A percentile compares a stretch with the other conserved stretches of the same genome.
Evolutionary conservation across 31 red algal species (phyloP).

Genomic region (Odonthalia washingtoniensis): DNA sequence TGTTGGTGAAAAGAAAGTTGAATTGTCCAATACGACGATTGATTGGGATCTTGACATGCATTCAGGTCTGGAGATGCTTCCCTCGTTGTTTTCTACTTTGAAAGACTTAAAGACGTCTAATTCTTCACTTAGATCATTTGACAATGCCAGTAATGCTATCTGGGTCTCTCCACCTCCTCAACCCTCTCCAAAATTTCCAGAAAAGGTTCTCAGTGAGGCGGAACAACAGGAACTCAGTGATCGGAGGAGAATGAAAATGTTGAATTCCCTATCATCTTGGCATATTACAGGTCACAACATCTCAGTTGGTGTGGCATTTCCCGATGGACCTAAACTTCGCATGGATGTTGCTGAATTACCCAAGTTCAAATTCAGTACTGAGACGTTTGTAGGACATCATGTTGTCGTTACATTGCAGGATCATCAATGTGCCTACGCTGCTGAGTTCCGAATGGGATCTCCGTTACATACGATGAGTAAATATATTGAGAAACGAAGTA

Average conservation of each 20-base stretch:
- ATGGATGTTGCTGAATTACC: slow-evolving; percentile 52
- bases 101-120: slow-evolving; percentile 23
- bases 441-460: slow-evolving; percentile 50
- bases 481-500: slow-evolving; percentile 43
- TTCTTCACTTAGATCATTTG: background rate
- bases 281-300: slow-evolving; percentile 50
- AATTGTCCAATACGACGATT: slow-evolving; percentile 37
- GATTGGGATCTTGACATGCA: slow-evolving; percentile 79
- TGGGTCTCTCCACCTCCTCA: background rate
- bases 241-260: slow-evolving; percentile 17
- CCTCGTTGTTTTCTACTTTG: slow-evolving; percentile 50
- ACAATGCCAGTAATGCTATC: slow-evolving; percentile 10
- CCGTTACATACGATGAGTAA: slow-evolving; percentile 61
- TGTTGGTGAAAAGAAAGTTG: slow-evolving; percentile 44
- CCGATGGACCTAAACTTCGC: slow-evolving; percentile 68
- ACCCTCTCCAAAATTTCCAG: background rate
- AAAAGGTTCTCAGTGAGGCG: background rate
- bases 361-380: slow-evolving; percentile 35
- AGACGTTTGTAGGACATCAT: slow-evolving; percentile 55
- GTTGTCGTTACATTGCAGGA: slow-evolving; percentile 63
- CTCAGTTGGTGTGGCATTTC: slow-evolving; percentile 51
- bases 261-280: slow-evolving; percentile 45
- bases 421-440: slow-evolving; percentile 49
- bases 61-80: slow-evolving; percentile 58
- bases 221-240: slow-evolving; percentile 25